Evolutionary conservation across 352 stramenopile genomes (phyloP).

Genomic region (Achlya hypogyna): DNA sequence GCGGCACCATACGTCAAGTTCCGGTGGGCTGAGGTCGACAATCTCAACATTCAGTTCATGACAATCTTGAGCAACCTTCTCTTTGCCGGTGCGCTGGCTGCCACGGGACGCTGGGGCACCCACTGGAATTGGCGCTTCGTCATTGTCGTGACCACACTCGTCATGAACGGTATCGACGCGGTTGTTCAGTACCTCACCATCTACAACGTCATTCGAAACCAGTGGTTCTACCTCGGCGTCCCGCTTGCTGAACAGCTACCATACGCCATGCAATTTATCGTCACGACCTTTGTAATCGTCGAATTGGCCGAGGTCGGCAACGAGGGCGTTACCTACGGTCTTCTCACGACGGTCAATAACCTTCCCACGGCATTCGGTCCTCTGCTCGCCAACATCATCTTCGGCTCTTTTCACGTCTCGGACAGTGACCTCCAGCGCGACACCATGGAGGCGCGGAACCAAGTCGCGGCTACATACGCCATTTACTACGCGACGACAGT

Average conservation of each 20-base stretch:
- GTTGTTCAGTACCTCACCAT: slow-evolving; percentile 43
- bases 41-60: slow-evolving; percentile 40
- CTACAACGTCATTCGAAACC: slow-evolving; percentile 45
- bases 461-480: slow-evolving; percentile 12
- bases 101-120: slow-evolving; percentile 47
- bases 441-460: slow-evolving; percentile 2
- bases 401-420: slow-evolving; percentile 10
- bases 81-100: slow-evolving; percentile 22
- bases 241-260: slow-evolving; percentile 40
- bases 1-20: slow-evolving; percentile 44
- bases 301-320: slow-evolving; percentile 23
- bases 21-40: slow-evolving; percentile 44
- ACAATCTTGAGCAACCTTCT: slow-evolving; percentile 44
- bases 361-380: slow-evolving; percentile 14
- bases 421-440: slow-evolving; percentile 14
- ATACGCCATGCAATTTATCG: slow-evolving; percentile 23
- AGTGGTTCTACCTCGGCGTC: slow-evolving; percentile 38
- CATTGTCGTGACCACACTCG: slow-evolving; percentile 29
- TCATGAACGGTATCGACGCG: slow-evolving; percentile 35
- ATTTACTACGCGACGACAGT: slow-evolving; percentile 22
- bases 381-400: slow-evolving; percentile 21
- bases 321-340: slow-evolving; percentile 22
- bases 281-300: slow-evolving; percentile 27
- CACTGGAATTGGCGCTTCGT: slow-evolving; percentile 43
- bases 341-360: slow-evolving; percentile 25